Evolutionary conservation across 805 yeast species (phyloP).

Genomic region (Schwanniomyces polymorphus): DNA sequence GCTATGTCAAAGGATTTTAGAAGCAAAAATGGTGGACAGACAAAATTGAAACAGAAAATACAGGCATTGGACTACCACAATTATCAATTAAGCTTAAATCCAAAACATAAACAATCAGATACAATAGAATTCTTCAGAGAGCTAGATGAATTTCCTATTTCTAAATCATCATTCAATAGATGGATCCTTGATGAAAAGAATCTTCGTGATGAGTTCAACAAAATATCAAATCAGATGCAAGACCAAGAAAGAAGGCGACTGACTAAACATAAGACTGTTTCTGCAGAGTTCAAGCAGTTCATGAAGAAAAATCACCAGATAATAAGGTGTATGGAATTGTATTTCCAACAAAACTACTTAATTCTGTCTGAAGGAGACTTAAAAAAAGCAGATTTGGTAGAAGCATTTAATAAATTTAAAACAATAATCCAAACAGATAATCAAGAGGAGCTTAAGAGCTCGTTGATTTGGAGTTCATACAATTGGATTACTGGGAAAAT

Average conservation of each 20-base stretch:
- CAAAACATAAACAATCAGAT: slow-evolving; percentile 16
- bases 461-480: slow-evolving; percentile 5
- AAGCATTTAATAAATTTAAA: slow-evolving; percentile 7
- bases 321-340: slow-evolving; percentile 8
- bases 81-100: slow-evolving; percentile 13
- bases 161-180: slow-evolving; percentile 16
- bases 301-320: slow-evolving; percentile 5
- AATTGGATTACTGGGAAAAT: slow-evolving; percentile 9
- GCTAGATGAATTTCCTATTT: slow-evolving; percentile 9
- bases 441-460: background rate
- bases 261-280: slow-evolving; percentile 2
- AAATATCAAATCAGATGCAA: slow-evolving; percentile 2
- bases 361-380: slow-evolving; percentile 5
- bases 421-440: background rate
- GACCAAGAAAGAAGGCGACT: slow-evolving; percentile 4
- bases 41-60: slow-evolving; percentile 10
- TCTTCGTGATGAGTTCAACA: slow-evolving; percentile 8
- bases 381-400: slow-evolving; percentile 5
- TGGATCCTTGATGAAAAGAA: slow-evolving; percentile 14
- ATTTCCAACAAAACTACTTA: slow-evolving; percentile 7
- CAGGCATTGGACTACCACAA: slow-evolving; percentile 19
- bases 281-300: slow-evolving; percentile 5
- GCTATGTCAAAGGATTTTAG: background rate
- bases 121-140: slow-evolving; percentile 15
- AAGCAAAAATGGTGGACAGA: slow-evolving; percentile 3